Percentiles rank a stretch among this genome's conserved stretches.
These are phyloP conservation scores for Rosa rugosa DNA, from an alignment of 306 rosid genomes.

Conservation along the genomic window DNA sequence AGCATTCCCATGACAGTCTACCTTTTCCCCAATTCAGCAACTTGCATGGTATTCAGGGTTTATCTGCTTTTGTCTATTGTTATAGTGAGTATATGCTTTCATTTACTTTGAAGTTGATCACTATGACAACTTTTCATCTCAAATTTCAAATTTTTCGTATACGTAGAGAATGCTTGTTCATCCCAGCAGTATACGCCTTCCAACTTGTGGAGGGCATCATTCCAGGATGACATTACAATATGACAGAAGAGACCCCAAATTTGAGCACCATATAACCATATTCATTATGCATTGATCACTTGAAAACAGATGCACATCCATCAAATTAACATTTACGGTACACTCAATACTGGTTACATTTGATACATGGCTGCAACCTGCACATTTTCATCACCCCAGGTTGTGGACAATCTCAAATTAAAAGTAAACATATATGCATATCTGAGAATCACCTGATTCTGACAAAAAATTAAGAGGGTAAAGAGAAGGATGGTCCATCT, in stretches of 20 bases:
- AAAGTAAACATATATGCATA: not conserved
- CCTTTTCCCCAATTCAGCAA: too few species aligned
- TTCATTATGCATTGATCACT: not conserved
- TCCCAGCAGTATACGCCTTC: too few species aligned
- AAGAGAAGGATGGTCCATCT: not conserved
- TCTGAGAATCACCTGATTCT: constrained; percentile 16
- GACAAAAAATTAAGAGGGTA: constrained; percentile 9
- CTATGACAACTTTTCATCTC: too few species aligned
- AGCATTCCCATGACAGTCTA: too few species aligned
- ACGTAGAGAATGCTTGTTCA: too few species aligned
- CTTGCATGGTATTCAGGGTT: too few species aligned
- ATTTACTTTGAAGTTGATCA: too few species aligned
- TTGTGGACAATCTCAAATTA: not conserved
- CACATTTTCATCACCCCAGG: not conserved
- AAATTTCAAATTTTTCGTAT: too few species aligned
- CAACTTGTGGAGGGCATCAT: too few species aligned
- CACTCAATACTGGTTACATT: not conserved
- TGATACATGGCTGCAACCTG: constrained; percentile 6
- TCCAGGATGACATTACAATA: too few species aligned
- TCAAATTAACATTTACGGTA: not conserved
- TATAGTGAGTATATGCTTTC: too few species aligned
- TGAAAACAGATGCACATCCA: not conserved
- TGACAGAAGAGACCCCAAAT: not conserved
- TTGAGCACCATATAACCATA: not conserved
- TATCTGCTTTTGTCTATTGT: too few species aligned